These are phyloP conservation scores for Colletotrichum sp. DNA, from an alignment of 2,329 filamentous ascomycete species.

Conservation along the genomic window DNA sequence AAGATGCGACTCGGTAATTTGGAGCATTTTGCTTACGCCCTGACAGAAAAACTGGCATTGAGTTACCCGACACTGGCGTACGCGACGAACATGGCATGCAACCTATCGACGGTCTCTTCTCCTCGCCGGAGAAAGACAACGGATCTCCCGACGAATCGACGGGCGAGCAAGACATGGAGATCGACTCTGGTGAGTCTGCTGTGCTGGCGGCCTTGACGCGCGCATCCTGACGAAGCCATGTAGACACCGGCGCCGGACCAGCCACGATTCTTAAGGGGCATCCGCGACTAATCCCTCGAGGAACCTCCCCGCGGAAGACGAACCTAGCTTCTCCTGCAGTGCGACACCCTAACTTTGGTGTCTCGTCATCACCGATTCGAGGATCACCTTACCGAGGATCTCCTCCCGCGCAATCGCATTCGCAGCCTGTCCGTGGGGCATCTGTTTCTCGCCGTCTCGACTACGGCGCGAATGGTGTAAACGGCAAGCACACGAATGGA, in stretches of 20 bases:
- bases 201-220: background rate
- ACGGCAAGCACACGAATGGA: conserved; percentile 23
- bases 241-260: conserved; percentile 59
- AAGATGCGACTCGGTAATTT: background rate
- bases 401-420: conserved; percentile 13
- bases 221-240: conserved; percentile 24
- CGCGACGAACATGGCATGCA: conserved; percentile 95
- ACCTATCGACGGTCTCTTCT: conserved; percentile 85
- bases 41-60: conserved; percentile 85
- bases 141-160: conserved; percentile 28
- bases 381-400: conserved; percentile 35
- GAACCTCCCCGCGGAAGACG: conserved; percentile 67
- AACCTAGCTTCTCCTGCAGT: conserved; percentile 65
- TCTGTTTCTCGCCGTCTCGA: conserved; percentile 60
- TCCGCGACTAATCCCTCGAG: conserved; percentile 18
- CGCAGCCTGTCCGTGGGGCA: conserved; percentile 32
- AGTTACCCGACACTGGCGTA: conserved; percentile 75
- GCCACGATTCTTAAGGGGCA: conserved; percentile 56
- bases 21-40: background rate
- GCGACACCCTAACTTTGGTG: conserved; percentile 62
- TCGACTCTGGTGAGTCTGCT: conserved; percentile 51
- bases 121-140: conserved; percentile 71
- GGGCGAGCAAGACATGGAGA: conserved; percentile 57
- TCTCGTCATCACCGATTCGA: conserved; percentile 53
- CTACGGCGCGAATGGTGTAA: conserved; percentile 41